phyloP scores from a whole-genome alignment of 2,329 filamentous ascomycete genomes.

The Neoascochyta sp. region DNA sequence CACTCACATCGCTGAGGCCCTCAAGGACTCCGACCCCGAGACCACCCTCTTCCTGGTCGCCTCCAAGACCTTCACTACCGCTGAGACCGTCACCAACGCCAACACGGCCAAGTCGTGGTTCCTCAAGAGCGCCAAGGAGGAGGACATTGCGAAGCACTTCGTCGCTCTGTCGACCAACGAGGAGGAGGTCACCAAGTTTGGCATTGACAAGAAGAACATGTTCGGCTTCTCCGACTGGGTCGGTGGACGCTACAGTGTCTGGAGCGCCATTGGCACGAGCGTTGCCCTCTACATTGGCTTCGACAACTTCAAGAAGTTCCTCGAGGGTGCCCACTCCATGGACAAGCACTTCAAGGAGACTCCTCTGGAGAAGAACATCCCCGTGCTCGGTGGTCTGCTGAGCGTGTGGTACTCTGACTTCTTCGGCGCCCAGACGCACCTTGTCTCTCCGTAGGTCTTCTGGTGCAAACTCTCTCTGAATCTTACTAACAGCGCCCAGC shows the following conservation, averaged over 20 bases:
- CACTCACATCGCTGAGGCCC: slow-evolving; percentile 92
- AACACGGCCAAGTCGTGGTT: slow-evolving; percentile 98
- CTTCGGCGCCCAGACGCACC: slow-evolving; percentile 95
- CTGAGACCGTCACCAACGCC: slow-evolving; percentile 94
- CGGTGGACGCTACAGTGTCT: slow-evolving; percentile 95
- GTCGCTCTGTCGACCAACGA: slow-evolving; percentile 97
- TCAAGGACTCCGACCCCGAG: slow-evolving; percentile 85
- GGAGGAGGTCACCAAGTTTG: slow-evolving; percentile 93
- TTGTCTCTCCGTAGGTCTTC: slow-evolving; percentile 81
- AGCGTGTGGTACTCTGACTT: slow-evolving; percentile 99
- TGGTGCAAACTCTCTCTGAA: neutral
- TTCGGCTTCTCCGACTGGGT: slow-evolving; percentile 99
- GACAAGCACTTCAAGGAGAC: slow-evolving; percentile 95
- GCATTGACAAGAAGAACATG: slow-evolving; percentile 99
- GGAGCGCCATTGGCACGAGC: slow-evolving; percentile 95
- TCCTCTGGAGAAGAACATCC: slow-evolving; percentile 92
- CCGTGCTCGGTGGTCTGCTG: slow-evolving; percentile 82
- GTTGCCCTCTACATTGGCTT: slow-evolving; percentile 93
- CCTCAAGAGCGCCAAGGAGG: slow-evolving; percentile 76
- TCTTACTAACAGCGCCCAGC: slow-evolving; percentile 41
- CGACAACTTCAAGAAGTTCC: slow-evolving; percentile 96
- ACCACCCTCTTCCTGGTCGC: slow-evolving; percentile 98
- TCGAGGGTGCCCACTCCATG: slow-evolving; percentile 92
- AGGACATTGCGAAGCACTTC: slow-evolving; percentile 92
- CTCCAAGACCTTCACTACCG: slow-evolving; percentile 99